Base-by-base conservation (phyloP, 768 basidiomycete species). In the Boletus bicolor region DNA sequence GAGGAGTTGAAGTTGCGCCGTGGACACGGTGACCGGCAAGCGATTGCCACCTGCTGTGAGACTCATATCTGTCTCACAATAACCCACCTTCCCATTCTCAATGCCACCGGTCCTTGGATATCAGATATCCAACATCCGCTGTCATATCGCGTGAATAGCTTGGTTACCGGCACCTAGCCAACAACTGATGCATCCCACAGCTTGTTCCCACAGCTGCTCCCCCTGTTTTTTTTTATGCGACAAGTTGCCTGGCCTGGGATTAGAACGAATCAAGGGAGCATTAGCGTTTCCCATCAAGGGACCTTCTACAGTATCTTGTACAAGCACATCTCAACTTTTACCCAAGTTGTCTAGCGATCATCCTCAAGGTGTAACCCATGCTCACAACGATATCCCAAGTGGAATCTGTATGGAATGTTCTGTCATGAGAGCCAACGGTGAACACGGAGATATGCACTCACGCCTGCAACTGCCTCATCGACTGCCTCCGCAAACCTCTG, bases 401-500 rank as follows among this genome's bases (percentile, higher is more conserved):
- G 65, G 63, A 49, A 66, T 47, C 65, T 66, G 48, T 24, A 19
- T 17, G 17, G 30, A 44, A 37, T n/a, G 9, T 21, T 50, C 21
- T 9, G 44, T 54, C 44, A 46, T 19, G 32, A 41, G 53, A 37
- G 24, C 10, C n/a, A 34, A 42, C n/a, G 36, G 11, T 32, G 37
- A 37, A 21, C 10, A 44, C 44, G 1, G n/a, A 30, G n/a, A 35
- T 28, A 37, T 37, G 17, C 24, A 56, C 64, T 66, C 37, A 70
- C 67, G 3, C 50, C 39, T 19, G 61, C 56, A 41, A 68, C 51
- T 3, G 50, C 55, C 44, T 54, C 56, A 1, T 70, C 55, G 0
- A 69, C 53, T 14, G 68, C 64, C 38, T 59, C 54, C 5, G 57
- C 64, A 53, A 70, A 70, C 14, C 46, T 63, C 45, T 49, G 50